phyloP scores from a whole-genome alignment of 2,329 filamentous ascomycete species.

The Aaosphaeria arxii region DNA sequence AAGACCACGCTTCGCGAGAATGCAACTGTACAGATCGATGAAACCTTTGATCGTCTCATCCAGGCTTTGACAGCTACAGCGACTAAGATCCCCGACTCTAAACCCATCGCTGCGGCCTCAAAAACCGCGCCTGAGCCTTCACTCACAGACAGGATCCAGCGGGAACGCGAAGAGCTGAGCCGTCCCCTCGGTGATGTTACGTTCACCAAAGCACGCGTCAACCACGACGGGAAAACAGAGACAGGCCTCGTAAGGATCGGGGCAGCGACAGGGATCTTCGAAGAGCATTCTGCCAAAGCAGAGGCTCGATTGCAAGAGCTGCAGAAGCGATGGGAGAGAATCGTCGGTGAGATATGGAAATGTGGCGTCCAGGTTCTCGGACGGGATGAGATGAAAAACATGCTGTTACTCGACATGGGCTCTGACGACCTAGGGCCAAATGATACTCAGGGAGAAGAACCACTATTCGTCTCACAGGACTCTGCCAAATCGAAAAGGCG shows the following conservation, averaged over 20 bases:
- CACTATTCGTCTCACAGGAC: too few species aligned
- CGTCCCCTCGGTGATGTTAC: too few species aligned
- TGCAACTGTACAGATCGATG: constrained; percentile 13
- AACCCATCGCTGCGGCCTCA: constrained; percentile 3
- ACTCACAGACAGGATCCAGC: constrained; percentile 15
- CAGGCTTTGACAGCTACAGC: constrained; percentile 1
- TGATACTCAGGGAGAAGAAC: too few species aligned
- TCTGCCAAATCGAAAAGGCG: constrained; percentile 12
- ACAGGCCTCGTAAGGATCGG: constrained; percentile 11
- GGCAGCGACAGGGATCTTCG: constrained; percentile 18
- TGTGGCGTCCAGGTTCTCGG: constrained; percentile 21
- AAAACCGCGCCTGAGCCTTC: constrained; percentile 7
- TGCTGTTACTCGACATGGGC: neutral
- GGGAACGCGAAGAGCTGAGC: neutral
- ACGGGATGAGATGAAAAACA: constrained; percentile 11
- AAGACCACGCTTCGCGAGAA: constrained; percentile 20
- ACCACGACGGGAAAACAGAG: constrained; percentile 8
- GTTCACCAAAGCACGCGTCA: neutral
- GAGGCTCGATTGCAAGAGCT: constrained; percentile 13
- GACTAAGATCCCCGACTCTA: neutral
- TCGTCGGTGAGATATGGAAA: constrained; percentile 29
- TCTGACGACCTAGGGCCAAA: too few species aligned
- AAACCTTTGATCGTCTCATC: constrained; percentile 13
- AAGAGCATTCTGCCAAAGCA: constrained; percentile 13
- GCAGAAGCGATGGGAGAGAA: constrained; percentile 22